Base-by-base conservation (phyloP, 75 land plant genomes). In the Chamaecyparis obtusa region DNA sequence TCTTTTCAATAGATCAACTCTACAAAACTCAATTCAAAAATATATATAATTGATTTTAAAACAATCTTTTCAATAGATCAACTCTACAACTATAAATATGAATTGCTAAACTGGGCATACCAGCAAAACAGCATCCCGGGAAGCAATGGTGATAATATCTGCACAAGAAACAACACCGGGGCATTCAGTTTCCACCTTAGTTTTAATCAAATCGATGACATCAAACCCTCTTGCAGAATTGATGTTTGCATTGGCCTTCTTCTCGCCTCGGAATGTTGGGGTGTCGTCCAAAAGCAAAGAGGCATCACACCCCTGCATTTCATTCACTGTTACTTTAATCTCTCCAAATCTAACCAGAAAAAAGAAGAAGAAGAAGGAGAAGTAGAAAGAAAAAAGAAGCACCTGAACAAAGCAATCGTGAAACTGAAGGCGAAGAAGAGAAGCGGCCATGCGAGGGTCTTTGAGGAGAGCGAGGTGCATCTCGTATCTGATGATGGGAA, bases 151-250 rank as follows among this genome's bases (percentile, higher is more conserved):
- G 11, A 85, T 83, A 9, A 85, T 85, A 43, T 85, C 86, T 0
- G 81, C 86, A 32, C 79, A 85, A 9, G 86, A 85, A 21, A 85
- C 86, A 54, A 85, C 81, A 1, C 86, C 86, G 3, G 81, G 86
- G 81, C 86, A 85, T 21, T 16, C 86, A 37, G 33, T 55, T 32
- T 85, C 86, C 21, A 85, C 1, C 24, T 69, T 64, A 33, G 17
- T 14, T 17, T 84, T 84, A 78, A 84, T 84, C 21, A 30, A 9
- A 57, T 84, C 85, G 2, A 56, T 84, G 4, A 54, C 71, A 9
- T 64, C 79, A 64, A 84, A 84, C 13, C 85, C 85, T 84, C 85
- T 55, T 0, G 67, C 14, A 9, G 85, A 84, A 36, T 57, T 35
- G 11, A 35, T 27, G 36, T 84, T 84, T 33, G 41, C 16, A 35